These are phyloP conservation scores for Tuber microsphaerosporum DNA, from an alignment of 495 filamentous ascomycete species.

Conservation along the genomic window DNA sequence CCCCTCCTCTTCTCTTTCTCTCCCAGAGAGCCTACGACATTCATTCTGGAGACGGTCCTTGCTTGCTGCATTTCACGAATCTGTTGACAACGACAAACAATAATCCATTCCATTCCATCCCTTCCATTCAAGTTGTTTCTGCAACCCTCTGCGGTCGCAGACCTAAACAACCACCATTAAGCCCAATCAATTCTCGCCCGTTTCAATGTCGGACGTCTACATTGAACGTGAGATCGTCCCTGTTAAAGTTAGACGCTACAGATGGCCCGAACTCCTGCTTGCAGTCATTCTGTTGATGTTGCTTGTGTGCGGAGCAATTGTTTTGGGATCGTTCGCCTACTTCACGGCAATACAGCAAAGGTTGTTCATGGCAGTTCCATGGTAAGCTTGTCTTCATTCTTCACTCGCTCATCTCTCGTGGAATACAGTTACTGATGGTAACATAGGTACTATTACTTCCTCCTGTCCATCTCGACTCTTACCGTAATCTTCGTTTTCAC, in stretches of 20 bases:
- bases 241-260: constrained; percentile 61
- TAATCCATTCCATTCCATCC: neutral
- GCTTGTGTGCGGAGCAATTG: constrained; percentile 65
- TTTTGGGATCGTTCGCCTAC: constrained; percentile 77
- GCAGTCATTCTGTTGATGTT: constrained; percentile 90
- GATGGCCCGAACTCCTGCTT: constrained; percentile 88
- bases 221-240: constrained; percentile 36
- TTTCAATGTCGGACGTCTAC: constrained; percentile 24
- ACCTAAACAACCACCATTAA: constrained; percentile 27
- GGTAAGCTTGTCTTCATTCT: constrained; percentile 51
- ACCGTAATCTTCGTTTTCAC: constrained; percentile 66
- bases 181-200: constrained; percentile 16
- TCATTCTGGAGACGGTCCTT: constrained; percentile 12
- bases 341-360: constrained; percentile 75
- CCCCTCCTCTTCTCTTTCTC: constrained; percentile 11
- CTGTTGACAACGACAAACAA: neutral
- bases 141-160: constrained; percentile 27
- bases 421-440: constrained; percentile 9
- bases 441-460: constrained; percentile 86
- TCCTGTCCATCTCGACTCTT: constrained; percentile 64
- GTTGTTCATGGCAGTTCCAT: constrained; percentile 66
- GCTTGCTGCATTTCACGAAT: neutral
- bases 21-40: constrained; percentile 3
- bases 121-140: neutral
- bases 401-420: neutral